Evolutionary conservation across 208 protist genomes (phyloP).

Genomic region (Eutreptiella sp.): DNA sequence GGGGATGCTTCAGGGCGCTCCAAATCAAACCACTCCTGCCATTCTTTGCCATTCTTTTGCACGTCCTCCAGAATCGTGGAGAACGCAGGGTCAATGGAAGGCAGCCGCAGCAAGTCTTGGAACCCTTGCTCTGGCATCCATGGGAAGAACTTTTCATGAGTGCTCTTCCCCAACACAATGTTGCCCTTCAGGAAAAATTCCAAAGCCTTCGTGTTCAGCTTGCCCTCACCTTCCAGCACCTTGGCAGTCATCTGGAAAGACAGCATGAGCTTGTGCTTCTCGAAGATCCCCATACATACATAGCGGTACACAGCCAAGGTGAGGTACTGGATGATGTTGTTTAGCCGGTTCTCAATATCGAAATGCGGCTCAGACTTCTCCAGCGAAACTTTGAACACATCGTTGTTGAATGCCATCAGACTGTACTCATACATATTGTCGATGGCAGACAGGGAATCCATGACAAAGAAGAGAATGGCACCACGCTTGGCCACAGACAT

Average conservation of each 20-base stretch:
- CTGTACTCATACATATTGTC: conserved; percentile 99
- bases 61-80: conserved; percentile 58
- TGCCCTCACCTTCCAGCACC: conserved; percentile 78
- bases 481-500: conserved; percentile 90
- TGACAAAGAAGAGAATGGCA: conserved; percentile 95
- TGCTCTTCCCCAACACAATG: too few relatives aligned
- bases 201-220: conserved; percentile 72
- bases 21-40: conserved; percentile 79
- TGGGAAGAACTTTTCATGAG: conserved; percentile 76
- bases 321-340: conserved; percentile 93
- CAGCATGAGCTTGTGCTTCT: conserved; percentile 96
- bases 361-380: conserved; percentile 79
- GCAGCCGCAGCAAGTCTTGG: conserved; percentile 86
- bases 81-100: conserved; percentile 65
- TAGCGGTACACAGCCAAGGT: conserved; percentile 96
- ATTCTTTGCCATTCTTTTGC: conserved; percentile 65
- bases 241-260: conserved; percentile 93
- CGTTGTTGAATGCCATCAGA: conserved; percentile 89
- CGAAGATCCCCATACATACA: conserved; percentile 96
- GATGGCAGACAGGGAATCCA: conserved; percentile 87
- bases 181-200: conserved; percentile 98
- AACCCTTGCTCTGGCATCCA: conserved; percentile 93
- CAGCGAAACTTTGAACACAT: conserved; percentile 93
- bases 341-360: conserved; percentile 83
- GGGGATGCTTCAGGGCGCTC: conserved; percentile 81